Evolutionary conservation across 495 filamentous ascomycete species (phyloP), one percentile per base, ranked within the genome.

Genomic region (Daldinia grandis): DNA sequence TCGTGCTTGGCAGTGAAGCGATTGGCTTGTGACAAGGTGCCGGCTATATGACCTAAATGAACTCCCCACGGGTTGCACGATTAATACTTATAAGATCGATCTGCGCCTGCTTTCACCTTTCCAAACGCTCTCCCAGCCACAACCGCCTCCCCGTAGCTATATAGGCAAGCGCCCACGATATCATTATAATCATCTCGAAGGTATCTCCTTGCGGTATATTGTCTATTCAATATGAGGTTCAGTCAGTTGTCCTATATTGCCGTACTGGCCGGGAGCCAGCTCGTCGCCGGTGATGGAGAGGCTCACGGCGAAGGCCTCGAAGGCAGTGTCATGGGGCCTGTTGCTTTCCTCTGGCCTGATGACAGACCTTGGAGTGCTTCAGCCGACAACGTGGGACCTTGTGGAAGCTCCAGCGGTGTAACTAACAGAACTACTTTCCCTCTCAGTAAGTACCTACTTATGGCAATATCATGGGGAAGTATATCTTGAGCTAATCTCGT

Each of bases 311-410:
- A 81, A 33, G 78, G 74, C 37, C 64, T 68, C 12, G 78, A 76
- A 33, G 76, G 76, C 1, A 72, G 62, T 7, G 53, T 68, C n/a
- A 86, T 86, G 83, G 85, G 85, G 0, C 83, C 85, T 5, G 84
- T 82, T 17, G 84, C 83, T 21, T 86, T 87, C 66, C 71, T 87
- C 30, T 87, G 85, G 85, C 85, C 85, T 4, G 75, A 76, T 6
- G 81, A 85, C 68, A 78, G 85, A 27, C 60, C 73, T 2, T 87
- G 83, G 83, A 77, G 73, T 58, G 80, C 78, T 53, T 74, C 76
- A 1, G 60, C 78, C 19, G 85, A 86, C 61, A 86, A 85, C 62
- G 79, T 66, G 10, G 79, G 78, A 0, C 85, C 84, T 6, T 87
- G 83, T 51, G 83, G 84, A 24, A 84, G 81, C 17, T 68, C 75